A percentile compares a stretch with the other conserved stretches of the same genome.
These are phyloP conservation scores for Byssochlamys sp. DNA, from an alignment of 2,329 filamentous ascomycete species.

Conservation along the genomic window DNA sequence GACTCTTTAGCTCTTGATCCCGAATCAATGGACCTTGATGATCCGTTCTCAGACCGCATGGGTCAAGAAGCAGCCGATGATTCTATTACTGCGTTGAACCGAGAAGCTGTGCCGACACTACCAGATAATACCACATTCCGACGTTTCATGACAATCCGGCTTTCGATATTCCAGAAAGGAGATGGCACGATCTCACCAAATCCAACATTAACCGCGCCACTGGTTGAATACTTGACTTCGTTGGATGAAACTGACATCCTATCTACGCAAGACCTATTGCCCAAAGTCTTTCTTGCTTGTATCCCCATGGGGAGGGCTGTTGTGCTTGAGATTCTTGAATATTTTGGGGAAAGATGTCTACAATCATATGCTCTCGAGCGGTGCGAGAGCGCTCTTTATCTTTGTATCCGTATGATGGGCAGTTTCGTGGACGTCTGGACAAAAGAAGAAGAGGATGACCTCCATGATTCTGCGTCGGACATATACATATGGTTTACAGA, in stretches of 20 bases:
- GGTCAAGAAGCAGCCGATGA: constrained; percentile 14
- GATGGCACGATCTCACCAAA: constrained; percentile 3
- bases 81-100: constrained; percentile 19
- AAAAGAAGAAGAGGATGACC: constrained; percentile 43
- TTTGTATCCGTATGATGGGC: constrained; percentile 59
- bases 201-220: constrained; percentile 1
- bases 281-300: constrained; percentile 20
- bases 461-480: constrained; percentile 60
- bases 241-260: constrained; percentile 31
- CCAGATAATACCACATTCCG: constrained; percentile 27
- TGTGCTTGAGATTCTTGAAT: constrained; percentile 37
- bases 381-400: constrained; percentile 62
- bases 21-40: constrained; percentile 38
- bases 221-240: constrained; percentile 28
- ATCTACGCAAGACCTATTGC: constrained; percentile 22
- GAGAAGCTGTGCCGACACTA: constrained; percentile 22
- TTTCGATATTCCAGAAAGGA: constrained; percentile 21
- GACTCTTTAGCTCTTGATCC: constrained; percentile 6
- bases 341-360: constrained; percentile 41
- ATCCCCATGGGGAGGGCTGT: constrained; percentile 24
- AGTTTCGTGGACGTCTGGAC: constrained; percentile 57
- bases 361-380: constrained; percentile 53
- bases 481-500: constrained; percentile 71
- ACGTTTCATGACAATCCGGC: constrained; percentile 24
- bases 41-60: constrained; percentile 20